phyloP scores from a whole-genome alignment of 2,329 filamentous ascomycete genomes.

The Penicillium sp. region DNA sequence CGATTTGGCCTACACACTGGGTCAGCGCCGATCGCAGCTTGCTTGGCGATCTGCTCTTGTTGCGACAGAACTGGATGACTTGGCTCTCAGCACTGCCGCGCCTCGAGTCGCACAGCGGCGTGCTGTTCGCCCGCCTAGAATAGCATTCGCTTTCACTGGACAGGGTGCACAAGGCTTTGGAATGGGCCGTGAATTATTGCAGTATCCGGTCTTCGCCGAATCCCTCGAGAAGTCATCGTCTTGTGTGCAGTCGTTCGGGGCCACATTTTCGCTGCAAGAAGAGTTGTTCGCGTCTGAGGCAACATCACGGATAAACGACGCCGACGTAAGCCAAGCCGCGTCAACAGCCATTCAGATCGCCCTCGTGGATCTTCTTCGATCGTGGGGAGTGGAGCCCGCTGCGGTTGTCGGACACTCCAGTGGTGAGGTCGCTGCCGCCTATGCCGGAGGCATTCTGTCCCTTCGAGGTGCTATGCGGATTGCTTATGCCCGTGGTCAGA shows the following conservation, averaged over 20 bases:
- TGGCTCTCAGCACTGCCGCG: conserved; percentile 20
- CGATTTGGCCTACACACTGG: conserved; percentile 26
- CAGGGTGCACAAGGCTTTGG: conserved; percentile 22
- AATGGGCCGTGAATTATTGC: conserved; percentile 19
- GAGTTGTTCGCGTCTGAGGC: conserved; percentile 11
- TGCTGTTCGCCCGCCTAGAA: conserved; percentile 15
- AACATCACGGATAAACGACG: conserved; percentile 16
- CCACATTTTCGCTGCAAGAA: conserved; percentile 20
- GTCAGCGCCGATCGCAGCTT: conserved; percentile 24
- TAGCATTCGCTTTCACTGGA: conserved; percentile 25
- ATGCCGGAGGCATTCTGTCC: conserved; percentile 18
- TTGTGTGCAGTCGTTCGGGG: conserved; percentile 13
- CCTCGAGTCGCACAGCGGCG: conserved; percentile 20
- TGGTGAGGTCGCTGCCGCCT: conserved; percentile 23
- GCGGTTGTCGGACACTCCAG: conserved; percentile 21
- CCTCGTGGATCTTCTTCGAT: conserved; percentile 17
- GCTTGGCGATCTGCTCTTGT: conserved; percentile 25
- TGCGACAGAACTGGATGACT: conserved; percentile 18
- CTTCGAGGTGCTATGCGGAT: conserved; percentile 19
- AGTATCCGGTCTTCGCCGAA: conserved; percentile 8
- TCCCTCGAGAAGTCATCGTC: conserved; percentile 15
- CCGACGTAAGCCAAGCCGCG: conserved; percentile 20
- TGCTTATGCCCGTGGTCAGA: conserved; percentile 25
- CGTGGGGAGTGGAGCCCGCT: conserved; percentile 16
- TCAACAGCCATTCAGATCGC: conserved; percentile 22